Base-by-base conservation (phyloP, 768 basidiomycete species). In the Neoboletus magnificus region DNA sequence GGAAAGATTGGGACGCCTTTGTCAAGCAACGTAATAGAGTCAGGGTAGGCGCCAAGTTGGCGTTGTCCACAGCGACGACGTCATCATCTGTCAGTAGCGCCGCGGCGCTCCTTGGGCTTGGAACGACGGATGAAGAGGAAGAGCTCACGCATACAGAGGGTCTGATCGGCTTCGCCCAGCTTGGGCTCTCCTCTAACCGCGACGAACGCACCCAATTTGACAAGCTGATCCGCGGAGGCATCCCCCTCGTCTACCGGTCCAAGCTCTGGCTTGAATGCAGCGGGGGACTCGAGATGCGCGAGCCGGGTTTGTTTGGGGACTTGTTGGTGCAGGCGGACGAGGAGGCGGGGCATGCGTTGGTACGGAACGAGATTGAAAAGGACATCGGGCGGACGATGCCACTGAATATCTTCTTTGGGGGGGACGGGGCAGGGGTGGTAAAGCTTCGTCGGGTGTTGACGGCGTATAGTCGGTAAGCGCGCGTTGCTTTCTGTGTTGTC, bases 181-280 rank as follows among this genome's bases (percentile, higher is more conserved):
- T 97, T 50, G 93, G 93, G 0, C 70, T 86, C 20, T 86, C 85
- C 1, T 78, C 87, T 33, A 85, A 73, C 43, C 75, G 78, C 57
- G 83, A 91, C 56, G 91, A 94, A 58, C 79, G 87, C 66, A 82
- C 79, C 54, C 89, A 88, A 66, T 91, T 98, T 57, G 85, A 87
- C 55, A 75, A 83, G 56, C 76, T 99, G 7, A 82, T 96, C n/a
- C 73, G 90, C 50, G 82, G 76, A 48, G 97, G 97, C 5, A 90
- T 98, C 33, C 97, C 97, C 2, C 78, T 98, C 15, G 82, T 79
- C 12, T 91, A 92, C 65, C 84, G 93, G n/a, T 78, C 87, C 25
- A 91, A 93, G 69, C 82, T 93, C 45, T 96, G 93, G 91, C 70
- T 89, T 51, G 97, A 99, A 76, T 96, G 92, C 67, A 94, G 90